Evolutionary conservation across 2,329 filamentous ascomycete species (phyloP).

Genomic region (Cryphonectria naterciae): DNA sequence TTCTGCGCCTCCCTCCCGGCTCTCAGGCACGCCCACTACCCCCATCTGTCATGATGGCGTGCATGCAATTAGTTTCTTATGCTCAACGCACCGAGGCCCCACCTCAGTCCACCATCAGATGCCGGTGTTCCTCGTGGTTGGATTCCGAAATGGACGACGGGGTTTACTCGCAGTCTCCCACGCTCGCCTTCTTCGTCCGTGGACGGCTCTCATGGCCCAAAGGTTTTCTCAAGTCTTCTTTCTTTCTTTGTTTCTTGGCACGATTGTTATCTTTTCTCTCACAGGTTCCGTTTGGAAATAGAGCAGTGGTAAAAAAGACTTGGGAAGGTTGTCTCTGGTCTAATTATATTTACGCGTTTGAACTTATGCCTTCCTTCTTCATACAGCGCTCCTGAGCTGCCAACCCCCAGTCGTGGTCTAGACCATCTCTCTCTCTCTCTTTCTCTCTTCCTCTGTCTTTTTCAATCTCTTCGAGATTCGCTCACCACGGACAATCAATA

Average conservation of each 20-base stretch:
- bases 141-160: slow-evolving; percentile 9
- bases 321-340: neutral
- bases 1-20: neutral
- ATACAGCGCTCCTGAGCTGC: neutral
- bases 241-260: neutral
- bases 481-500: neutral
- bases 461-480: neutral
- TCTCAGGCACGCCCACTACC: neutral
- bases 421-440: neutral
- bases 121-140: slow-evolving; percentile 13
- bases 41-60: neutral
- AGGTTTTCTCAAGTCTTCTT: neutral
- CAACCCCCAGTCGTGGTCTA: neutral
- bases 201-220: neutral
- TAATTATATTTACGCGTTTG: neutral
- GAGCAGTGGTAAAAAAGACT: neutral
- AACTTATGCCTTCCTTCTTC: neutral
- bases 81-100: neutral
- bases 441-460: neutral
- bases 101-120: neutral
- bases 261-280: neutral
- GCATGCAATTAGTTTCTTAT: slow-evolving; percentile 4
- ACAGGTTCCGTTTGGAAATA: neutral
- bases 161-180: neutral
- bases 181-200: slow-evolving; percentile 5